These are phyloP conservation scores for Cryptosporidium viatorum DNA, from an alignment of 169 alveolate genomes.

Conservation along the genomic window DNA sequence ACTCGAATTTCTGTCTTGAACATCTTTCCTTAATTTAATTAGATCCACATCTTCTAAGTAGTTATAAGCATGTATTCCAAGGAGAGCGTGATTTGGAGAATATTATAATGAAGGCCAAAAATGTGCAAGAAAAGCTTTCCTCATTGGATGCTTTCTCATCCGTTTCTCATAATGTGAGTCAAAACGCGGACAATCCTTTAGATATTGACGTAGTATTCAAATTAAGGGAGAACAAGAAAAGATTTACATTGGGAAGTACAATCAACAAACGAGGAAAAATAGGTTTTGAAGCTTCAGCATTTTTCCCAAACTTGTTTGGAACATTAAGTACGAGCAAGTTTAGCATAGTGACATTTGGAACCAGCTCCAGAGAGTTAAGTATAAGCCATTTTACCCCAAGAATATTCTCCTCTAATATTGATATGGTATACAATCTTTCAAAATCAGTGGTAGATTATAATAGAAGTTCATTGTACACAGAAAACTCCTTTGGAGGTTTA, in stretches of 20 bases:
- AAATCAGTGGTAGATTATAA: conserved; percentile 14
- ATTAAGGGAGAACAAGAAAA: background rate
- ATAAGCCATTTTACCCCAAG: conserved; percentile 48
- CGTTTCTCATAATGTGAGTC: conserved; percentile 19
- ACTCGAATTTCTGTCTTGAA: background rate
- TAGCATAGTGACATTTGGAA: conserved; percentile 46
- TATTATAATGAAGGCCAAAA: background rate
- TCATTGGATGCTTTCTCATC: conserved; percentile 26
- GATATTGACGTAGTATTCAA: conserved; percentile 27
- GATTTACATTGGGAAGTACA: conserved; percentile 57
- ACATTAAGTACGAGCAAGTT: conserved; percentile 62
- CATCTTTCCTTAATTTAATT: background rate
- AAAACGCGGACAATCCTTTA: background rate
- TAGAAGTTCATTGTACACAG: conserved; percentile 17
- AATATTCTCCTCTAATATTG: conserved; percentile 21
- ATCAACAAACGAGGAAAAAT: conserved; percentile 52
- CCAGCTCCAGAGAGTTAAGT: conserved; percentile 26
- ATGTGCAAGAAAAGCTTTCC: conserved; percentile 15
- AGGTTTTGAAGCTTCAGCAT: conserved; percentile 70
- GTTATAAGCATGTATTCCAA: background rate
- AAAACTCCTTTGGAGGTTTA: conserved; percentile 55
- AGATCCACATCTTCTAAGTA: conserved; percentile 8
- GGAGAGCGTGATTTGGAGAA: conserved; percentile 2
- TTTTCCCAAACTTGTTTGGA: conserved; percentile 48
- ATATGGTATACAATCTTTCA: conserved; percentile 51